Base-by-base conservation (phyloP, 2,329 filamentous ascomycete species). In the Claviceps paspali region DNA sequence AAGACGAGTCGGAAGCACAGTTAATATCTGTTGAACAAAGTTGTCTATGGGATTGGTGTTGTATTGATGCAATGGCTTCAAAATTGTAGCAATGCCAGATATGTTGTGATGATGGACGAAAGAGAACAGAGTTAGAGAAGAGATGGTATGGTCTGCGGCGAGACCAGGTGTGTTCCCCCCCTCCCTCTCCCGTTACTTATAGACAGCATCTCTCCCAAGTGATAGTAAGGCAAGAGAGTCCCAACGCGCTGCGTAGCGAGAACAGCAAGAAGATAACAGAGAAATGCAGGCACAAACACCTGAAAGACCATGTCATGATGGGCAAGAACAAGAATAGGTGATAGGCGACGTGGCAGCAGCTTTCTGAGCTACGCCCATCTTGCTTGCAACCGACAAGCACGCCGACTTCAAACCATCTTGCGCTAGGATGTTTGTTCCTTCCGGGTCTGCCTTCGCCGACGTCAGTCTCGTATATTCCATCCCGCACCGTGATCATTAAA, bases 51-150 rank as follows among this genome's bases (percentile, higher is more conserved):
- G 8, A 17, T 5, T 17, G n/a, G 14, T 33, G 5, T 14, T 33
- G 31, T 21, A 9, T 17, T 23, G 12, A 30, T 22, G 31, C 11
- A 10, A 33, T 33, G 14, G 6, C 31, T 23, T 12, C 21, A 24
- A 33, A 24, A 33, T 12, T 17, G 21, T 15, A 33, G 31, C 31
- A 33, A 1, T 15, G 21, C 15, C n/a, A 24, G 21, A 17, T 15
- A 33, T 33, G 31, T 11, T 24, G 31, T 33, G 31, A 33, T 24
- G 14, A 35, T 35, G 29, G 5, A 36, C 26, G 34, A 29, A 23
- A 29, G 24, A 33, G 27, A 29, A 36, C 22, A 29, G 29, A 29
- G 11, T 29, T 29, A 18, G 26, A 36, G 26, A 21, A 36, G 12
- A 17, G 17, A 21, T 19, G 19, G 19, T 23, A 10, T 33, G 31